Conservation (phyloP, 768 basidiomycete genomes). For the Podaxis mareebaensis region DNA sequence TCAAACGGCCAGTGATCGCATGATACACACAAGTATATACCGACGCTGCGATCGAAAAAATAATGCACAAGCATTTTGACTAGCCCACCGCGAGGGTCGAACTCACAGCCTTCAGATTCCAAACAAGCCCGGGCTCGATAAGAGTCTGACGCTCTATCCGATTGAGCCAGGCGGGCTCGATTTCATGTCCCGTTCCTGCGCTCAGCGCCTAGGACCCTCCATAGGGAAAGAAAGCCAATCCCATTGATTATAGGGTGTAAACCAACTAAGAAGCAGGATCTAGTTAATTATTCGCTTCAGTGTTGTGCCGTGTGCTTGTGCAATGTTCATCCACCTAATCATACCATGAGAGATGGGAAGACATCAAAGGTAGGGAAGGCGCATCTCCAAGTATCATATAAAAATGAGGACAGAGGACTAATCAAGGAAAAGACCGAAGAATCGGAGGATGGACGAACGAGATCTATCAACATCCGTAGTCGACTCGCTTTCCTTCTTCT, state of each 20-base stretch:
- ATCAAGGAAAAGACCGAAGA: not conserved
- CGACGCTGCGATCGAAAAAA: not conserved
- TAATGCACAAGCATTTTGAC: not conserved
- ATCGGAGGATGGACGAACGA: not conserved
- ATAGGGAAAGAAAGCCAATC: not conserved
- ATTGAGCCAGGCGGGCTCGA: constrained; percentile 60
- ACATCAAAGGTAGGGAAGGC: not conserved
- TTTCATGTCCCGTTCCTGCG: too few species aligned
- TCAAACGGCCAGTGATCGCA: too few species aligned
- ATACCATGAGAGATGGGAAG: not conserved
- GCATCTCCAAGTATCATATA: not conserved
- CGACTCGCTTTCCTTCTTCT: constrained; percentile 39
- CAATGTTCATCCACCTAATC: not conserved
- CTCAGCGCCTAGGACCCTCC: too few species aligned
- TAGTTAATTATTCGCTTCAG: not conserved
- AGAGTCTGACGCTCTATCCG: constrained; percentile 66
- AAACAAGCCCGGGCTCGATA: not conserved
- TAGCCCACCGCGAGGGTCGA: constrained; percentile 85
- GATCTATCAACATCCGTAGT: constrained; percentile 83
- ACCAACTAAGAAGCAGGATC: not conserved
- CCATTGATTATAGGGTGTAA: not conserved
- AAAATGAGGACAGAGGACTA: not conserved
- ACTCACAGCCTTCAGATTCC: constrained; percentile 62
- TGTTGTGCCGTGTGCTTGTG: not conserved
- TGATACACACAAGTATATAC: not conserved